Conservation (phyloP, 2,329 filamentous ascomycete genomes). For the Dactylellina parvicollis region DNA sequence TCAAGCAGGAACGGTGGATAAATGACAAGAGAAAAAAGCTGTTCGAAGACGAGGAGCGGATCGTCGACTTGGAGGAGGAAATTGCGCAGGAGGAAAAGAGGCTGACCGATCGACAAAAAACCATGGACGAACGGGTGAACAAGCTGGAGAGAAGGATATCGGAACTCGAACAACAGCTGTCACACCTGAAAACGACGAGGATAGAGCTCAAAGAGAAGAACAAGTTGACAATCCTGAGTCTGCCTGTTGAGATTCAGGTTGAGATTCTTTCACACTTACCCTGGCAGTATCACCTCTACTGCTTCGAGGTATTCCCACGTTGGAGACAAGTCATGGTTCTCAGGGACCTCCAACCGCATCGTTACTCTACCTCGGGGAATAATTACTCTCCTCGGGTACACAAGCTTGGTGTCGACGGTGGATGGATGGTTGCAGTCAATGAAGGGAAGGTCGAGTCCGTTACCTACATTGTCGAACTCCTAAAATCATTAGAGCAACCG, state of each 20-base stretch:
- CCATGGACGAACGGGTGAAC: constrained; percentile 29
- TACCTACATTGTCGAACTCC: constrained; percentile 38
- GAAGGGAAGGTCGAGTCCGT: constrained; percentile 40
- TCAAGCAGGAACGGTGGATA: constrained; percentile 46
- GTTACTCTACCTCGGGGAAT: constrained; percentile 30
- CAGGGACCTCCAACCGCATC: constrained; percentile 16
- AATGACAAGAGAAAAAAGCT: constrained; percentile 41
- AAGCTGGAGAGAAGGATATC: constrained; percentile 39
- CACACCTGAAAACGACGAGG: constrained; percentile 16
- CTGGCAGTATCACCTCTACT: constrained; percentile 47
- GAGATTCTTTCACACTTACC: constrained; percentile 39
- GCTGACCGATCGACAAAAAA: constrained; percentile 19
- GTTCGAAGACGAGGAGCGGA: constrained; percentile 44
- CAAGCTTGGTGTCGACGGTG: constrained; percentile 29
- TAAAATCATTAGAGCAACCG: background rate
- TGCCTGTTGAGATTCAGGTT: constrained; percentile 38
- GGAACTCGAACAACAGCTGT: constrained; percentile 21
- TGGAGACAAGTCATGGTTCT: constrained; percentile 41
- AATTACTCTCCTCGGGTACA: constrained; percentile 51
- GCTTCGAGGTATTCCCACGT: constrained; percentile 40
- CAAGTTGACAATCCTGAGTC: constrained; percentile 38
- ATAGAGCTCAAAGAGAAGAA: constrained; percentile 33
- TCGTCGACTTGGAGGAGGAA: constrained; percentile 30
- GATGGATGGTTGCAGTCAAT: constrained; percentile 32
- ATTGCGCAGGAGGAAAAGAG: constrained; percentile 32